Evolutionary conservation across 2,329 filamentous ascomycete species (phyloP), one percentile per base, ranked within the genome.

Genomic region (Aspergillus hiratsukae): DNA sequence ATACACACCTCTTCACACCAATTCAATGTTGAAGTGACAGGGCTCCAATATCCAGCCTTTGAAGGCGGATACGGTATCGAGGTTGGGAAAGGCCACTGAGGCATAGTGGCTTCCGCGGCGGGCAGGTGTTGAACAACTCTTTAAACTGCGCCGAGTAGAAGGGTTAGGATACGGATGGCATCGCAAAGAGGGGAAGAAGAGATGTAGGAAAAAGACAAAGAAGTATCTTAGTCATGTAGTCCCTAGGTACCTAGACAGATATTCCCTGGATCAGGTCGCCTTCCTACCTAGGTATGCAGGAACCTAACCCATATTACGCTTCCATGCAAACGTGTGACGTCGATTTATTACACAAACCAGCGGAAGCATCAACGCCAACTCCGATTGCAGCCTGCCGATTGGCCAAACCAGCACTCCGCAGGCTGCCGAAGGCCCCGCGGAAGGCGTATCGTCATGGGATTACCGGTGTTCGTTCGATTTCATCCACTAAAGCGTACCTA

Each of bases 1-100:
- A 45, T 3, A 56, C 71, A 59, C 71, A 86, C 87, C 80, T 91
- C 89, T 80, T 91, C 89, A 69, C 89, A 92, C 82, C 89, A 91
- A 70, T 91, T 90, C 48, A 90, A 67, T 0, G 87, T 90, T 8
- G 85, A 86, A 1, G 87, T 90, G 55, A 88, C 84, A 23, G 86
- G 83, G 5, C 80, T 82, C 87, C 87, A 91, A 69, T 83, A 85
- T 21, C 86, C 86, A 40, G 72, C 64, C 67, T 79, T 76, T 54
- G 78, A 67, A 27, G 80, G 72, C 11, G 81, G 80, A 58, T 76
- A 76, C 17, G 73, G 72, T 61, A 74, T 64, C 48, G 62, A 69
- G 23, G 70, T 71, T 31, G 71, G 58, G 40, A 58, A 58, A 58
- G 61, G 57, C 69, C 67, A 70, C 56, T 55, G 55, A 60, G 57